Evolutionary conservation across 2,329 filamentous ascomycete species (phyloP).

Genomic region (Coniochaeta hoffmannii): DNA sequence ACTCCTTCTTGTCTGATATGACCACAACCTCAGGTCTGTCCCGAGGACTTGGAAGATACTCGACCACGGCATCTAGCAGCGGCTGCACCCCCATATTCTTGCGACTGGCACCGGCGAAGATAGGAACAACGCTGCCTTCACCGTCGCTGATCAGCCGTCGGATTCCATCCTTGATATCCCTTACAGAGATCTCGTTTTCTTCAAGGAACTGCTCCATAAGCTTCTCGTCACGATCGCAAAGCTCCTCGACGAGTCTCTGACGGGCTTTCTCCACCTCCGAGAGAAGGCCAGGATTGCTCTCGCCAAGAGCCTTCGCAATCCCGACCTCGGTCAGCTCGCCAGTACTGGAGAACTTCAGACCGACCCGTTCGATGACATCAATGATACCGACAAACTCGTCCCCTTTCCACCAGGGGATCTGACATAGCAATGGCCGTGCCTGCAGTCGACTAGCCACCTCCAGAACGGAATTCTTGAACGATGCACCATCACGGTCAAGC

Average conservation of each 20-base stretch:
- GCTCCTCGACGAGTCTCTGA: slow-evolving; percentile 67
- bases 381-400: slow-evolving; percentile 76
- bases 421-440: slow-evolving; percentile 84
- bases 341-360: slow-evolving; percentile 60
- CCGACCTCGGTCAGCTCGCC: slow-evolving; percentile 22
- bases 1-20: slow-evolving; percentile 52
- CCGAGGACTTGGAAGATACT: slow-evolving; percentile 75
- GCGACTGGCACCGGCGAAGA: slow-evolving; percentile 90
- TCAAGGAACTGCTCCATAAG: slow-evolving; percentile 83
- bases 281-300: slow-evolving; percentile 48
- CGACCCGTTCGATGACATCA: slow-evolving; percentile 70
- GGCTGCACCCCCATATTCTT: slow-evolving; percentile 91
- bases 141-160: slow-evolving; percentile 62
- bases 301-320: slow-evolving; percentile 30
- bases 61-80: slow-evolving; percentile 78
- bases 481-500: slow-evolving; percentile 73
- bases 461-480: slow-evolving; percentile 75
- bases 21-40: slow-evolving; percentile 77
- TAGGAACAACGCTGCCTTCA: slow-evolving; percentile 68
- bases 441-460: slow-evolving; percentile 75
- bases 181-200: slow-evolving; percentile 63
- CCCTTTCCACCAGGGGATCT: slow-evolving; percentile 90
- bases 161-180: slow-evolving; percentile 65
- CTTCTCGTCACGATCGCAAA: slow-evolving; percentile 82
- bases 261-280: slow-evolving; percentile 70